Base-by-base conservation (phyloP, 768 basidiomycete species). In the Galerina marginata region DNA sequence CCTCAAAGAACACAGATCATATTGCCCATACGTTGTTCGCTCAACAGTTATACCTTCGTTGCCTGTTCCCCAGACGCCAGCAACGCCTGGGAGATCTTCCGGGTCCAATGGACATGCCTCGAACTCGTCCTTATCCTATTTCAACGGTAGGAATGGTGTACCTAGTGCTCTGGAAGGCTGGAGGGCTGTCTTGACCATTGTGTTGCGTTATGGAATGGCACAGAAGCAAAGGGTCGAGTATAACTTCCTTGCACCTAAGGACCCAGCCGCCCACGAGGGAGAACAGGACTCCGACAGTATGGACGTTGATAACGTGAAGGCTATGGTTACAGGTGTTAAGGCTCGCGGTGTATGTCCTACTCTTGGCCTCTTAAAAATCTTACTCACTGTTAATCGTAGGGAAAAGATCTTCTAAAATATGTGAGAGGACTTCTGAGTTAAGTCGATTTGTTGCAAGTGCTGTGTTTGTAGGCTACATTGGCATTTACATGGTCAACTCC, bases 271-370 rank as follows among this genome's bases (percentile, higher is more conserved):
- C 29, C 29, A 56, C 59, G 55, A 64, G 47, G 29, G 14, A 15
- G 60, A 59, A 14, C 64, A 62, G 2, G 59, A 50, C 25, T 59
- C 68, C 58, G 73, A 75, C 42, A 54, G 61, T n/a, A 74, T 69
- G 70, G 83, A 82, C 14, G 71, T 77, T 25, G 81, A 83, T 64
- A 76, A 77, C 15, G 88, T 93, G 37, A 86, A 86, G 62, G 86
- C 86, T 36, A 92, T 95, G 89, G 84, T 94, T 5, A 82, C 84
- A 12, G 86, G 83, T 4, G 92, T 93, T 5, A 95, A 95, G 74
- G 81, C 72, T 45, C 82, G 79, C 53, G 93, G 92, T 65, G 91
- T 93, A 70, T 66, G 88, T 83, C 14, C 6, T 44, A 33, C 62
- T 50, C 45, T 26, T 5, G n/a, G 37, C 23, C 9, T 44, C 47